phyloP scores from a whole-genome alignment of 2,329 filamentous ascomycete species.

The Chaetomiaceae sp. region DNA sequence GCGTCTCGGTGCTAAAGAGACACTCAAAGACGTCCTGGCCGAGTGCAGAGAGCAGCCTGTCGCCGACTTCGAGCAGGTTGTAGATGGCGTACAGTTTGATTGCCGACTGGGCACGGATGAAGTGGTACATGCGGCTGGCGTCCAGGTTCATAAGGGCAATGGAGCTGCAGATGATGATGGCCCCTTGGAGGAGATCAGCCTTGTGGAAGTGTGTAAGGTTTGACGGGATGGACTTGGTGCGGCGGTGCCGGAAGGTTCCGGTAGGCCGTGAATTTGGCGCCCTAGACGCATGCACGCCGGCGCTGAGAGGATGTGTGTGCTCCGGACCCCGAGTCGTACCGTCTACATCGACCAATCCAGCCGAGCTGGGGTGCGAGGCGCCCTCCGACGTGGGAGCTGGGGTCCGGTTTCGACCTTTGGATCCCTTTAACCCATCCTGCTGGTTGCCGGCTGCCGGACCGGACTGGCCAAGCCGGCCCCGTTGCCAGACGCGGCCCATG shows the following conservation, averaged over 20 bases:
- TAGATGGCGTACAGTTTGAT: constrained; percentile 99
- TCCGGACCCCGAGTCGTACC: constrained; percentile 4
- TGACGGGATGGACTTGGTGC: constrained; percentile 80
- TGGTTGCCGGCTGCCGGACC: constrained; percentile 24
- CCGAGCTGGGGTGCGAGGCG: neutral
- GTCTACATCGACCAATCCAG: neutral
- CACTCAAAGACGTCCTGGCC: constrained; percentile 97
- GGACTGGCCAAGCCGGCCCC: constrained; percentile 44
- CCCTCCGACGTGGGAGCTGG: constrained; percentile 12
- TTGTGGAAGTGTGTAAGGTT: constrained; percentile 83
- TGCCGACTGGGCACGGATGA: constrained; percentile 89
- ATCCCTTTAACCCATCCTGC: constrained; percentile 29
- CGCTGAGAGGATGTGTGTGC: constrained; percentile 3
- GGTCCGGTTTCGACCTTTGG: constrained; percentile 33
- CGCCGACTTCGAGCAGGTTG: constrained; percentile 90
- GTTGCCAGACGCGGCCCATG: constrained; percentile 68
- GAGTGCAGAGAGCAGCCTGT: constrained; percentile 81
- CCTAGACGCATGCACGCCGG: constrained; percentile 2
- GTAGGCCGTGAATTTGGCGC: constrained; percentile 25
- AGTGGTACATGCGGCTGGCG: constrained; percentile 96
- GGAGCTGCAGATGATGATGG: constrained; percentile 81
- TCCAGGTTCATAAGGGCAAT: constrained; percentile 83
- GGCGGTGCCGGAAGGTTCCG: constrained; percentile 53
- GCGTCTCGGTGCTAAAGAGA: constrained; percentile 84
- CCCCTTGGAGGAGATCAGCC: constrained; percentile 85